Evolutionary conservation across 345 rosid species (phyloP).

Genomic region (Bretschneidera sinensis): DNA sequence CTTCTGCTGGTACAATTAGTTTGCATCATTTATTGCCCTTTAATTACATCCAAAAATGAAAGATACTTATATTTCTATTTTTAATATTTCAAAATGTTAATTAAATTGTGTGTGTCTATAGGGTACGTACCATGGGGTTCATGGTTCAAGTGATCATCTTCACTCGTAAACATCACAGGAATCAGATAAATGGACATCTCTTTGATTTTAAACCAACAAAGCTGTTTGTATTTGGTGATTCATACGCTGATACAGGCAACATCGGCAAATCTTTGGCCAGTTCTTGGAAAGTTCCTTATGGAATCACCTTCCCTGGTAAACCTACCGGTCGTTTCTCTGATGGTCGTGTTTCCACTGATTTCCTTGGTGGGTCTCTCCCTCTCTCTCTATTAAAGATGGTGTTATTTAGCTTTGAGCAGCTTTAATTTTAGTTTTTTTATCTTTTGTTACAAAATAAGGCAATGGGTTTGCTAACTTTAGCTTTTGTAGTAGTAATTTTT

Average conservation of each 20-base stretch:
- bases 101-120: background rate
- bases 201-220: slow-evolving; percentile 29
- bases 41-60: too few species aligned
- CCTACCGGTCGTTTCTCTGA: slow-evolving; percentile 67
- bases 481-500: too few species aligned
- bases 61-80: background rate
- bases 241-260: slow-evolving; percentile 62
- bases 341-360: slow-evolving; percentile 57
- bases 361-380: slow-evolving; percentile 28
- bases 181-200: background rate
- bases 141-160: background rate
- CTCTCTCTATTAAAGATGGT: slow-evolving; percentile 10
- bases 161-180: background rate
- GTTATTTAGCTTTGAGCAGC: background rate
- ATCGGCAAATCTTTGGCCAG: slow-evolving; percentile 20
- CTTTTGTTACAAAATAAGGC: background rate
- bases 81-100: too few species aligned
- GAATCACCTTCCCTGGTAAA: slow-evolving; percentile 44
- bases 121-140: background rate
- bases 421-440: too few species aligned
- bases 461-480: background rate
- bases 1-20: too few species aligned
- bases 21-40: too few species aligned
- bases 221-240: slow-evolving; percentile 63
- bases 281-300: slow-evolving; percentile 58